phyloP scores from a whole-genome alignment of 352 stramenopile genomes.

The Pythium scleroteichum region DNA sequence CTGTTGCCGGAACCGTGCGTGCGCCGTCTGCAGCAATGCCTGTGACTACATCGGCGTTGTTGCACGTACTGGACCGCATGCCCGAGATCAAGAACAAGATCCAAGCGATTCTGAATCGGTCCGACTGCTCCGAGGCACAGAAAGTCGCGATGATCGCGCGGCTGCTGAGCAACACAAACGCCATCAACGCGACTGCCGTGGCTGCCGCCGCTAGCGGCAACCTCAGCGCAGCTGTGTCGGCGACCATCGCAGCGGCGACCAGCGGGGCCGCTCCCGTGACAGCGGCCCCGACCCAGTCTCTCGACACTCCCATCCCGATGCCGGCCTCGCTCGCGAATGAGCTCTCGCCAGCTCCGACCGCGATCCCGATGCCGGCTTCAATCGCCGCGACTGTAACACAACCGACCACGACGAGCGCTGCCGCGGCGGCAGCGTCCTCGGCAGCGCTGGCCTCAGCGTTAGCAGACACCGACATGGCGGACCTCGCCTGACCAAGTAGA shows the following conservation, averaged over 20 bases:
- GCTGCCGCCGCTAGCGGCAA: conserved; percentile 29
- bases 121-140: conserved; percentile 84
- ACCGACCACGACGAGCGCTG: conserved; percentile 4
- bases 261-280: not conserved
- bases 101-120: conserved; percentile 82
- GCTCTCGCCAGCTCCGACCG: conserved; percentile 1
- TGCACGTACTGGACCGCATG: conserved; percentile 85
- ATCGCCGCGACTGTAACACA: not conserved
- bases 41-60: conserved; percentile 74
- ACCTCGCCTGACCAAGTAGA: conserved; percentile 16
- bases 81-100: conserved; percentile 92
- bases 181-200: conserved; percentile 45
- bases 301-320: conserved; percentile 32
- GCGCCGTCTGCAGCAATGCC: conserved; percentile 39
- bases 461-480: conserved; percentile 22
- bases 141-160: conserved; percentile 88
- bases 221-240: conserved; percentile 26
- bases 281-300: conserved; percentile 1
- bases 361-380: conserved; percentile 9
- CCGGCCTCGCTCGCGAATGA: conserved; percentile 24
- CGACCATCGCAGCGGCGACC: conserved; percentile 20
- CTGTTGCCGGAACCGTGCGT: not conserved
- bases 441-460: conserved; percentile 16
- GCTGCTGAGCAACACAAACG: conserved; percentile 84
- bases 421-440: conserved; percentile 11